A percentile compares a stretch with the other conserved stretches of the same genome.
phyloP scores from a whole-genome alignment of 495 filamentous ascomycete genomes.

The Pseudoneurospora amorphoporcata region DNA sequence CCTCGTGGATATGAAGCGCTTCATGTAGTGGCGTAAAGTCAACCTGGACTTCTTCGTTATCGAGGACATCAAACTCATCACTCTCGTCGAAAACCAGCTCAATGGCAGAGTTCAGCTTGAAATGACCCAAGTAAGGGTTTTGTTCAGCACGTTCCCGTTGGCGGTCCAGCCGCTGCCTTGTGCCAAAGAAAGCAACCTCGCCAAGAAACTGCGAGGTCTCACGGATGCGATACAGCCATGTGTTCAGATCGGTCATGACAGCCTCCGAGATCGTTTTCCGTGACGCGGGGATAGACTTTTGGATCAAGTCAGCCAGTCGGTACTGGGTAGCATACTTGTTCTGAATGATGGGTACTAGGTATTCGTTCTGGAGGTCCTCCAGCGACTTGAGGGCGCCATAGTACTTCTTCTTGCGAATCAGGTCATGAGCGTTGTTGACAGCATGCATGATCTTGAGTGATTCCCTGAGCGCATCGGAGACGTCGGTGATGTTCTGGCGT shows the following conservation, averaged over 20 bases:
- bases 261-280: slow-evolving; percentile 89
- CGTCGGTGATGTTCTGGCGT: slow-evolving; percentile 92
- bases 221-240: slow-evolving; percentile 92
- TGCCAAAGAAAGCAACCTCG: slow-evolving; percentile 95
- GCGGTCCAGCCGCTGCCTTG: slow-evolving; percentile 71
- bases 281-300: slow-evolving; percentile 85
- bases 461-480: slow-evolving; percentile 77
- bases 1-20: slow-evolving; percentile 92
- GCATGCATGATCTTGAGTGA: slow-evolving; percentile 86
- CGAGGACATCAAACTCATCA: slow-evolving; percentile 87
- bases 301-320: slow-evolving; percentile 92
- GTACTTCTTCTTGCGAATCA: slow-evolving; percentile 84
- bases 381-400: slow-evolving; percentile 89
- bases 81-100: slow-evolving; percentile 90
- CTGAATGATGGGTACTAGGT: slow-evolving; percentile 52
- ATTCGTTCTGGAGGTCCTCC: slow-evolving; percentile 93
- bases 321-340: slow-evolving; percentile 82
- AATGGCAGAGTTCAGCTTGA: slow-evolving; percentile 91
- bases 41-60: slow-evolving; percentile 88
- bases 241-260: slow-evolving; percentile 95
- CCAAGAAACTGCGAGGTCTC: slow-evolving; percentile 93
- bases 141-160: slow-evolving; percentile 71
- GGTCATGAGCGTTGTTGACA: slow-evolving; percentile 88
- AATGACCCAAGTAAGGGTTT: slow-evolving; percentile 59
- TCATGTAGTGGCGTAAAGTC: slow-evolving; percentile 94